Base-by-base conservation (phyloP, 2,329 filamentous ascomycete genomes). In the Lachnellula arida region DNA sequence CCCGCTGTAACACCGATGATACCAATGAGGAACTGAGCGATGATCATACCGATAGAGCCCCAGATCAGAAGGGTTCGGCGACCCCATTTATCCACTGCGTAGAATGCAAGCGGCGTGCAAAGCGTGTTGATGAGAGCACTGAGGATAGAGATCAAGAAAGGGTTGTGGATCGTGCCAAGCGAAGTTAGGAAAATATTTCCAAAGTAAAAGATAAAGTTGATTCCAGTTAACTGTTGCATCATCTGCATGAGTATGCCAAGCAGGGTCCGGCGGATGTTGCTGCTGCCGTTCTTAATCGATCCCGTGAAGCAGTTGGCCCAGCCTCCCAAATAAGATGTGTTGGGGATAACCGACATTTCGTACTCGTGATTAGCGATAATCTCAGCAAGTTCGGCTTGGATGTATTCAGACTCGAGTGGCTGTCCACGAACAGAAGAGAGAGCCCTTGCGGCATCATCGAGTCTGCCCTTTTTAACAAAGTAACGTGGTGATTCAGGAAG, bases 181-280 rank as follows among this genome's bases (percentile, higher is more conserved):
- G 28, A 32, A 4, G 28, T 32, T 12, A 32, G 9, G 28, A 32
- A 32, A 9, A 32, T 12, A 32, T n/a, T 17, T n/a, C 37, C 90
- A 77, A 86, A 90, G 77, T 90, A 89, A 78, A 92, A 94, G 79
- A 94, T 89, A 75, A 93, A 95, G 81, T 96, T 96, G 75, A 95
- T 88, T 78, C 91, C 89, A 25, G 65, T 69, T 77, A 78, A 82
- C 74, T 89, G 86, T 74, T 89, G 87, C 85, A 89, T 89, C 86
- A 89, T 89, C 77, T 90, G 87, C 37, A 89, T 77, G 23, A 85
- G 86, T 46, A 83, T 87, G 66, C 87, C 87, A 46, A 90, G 78
- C 57, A 89, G 83, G 25, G 86, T 87, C 63, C 85, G 82, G 67
- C 87, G 86, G 54, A 89, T 70, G 78, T 85, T 91, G 60, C 84